Base-by-base conservation (phyloP, 495 filamentous ascomycete genomes). In the Elasticomyces elasticus region DNA sequence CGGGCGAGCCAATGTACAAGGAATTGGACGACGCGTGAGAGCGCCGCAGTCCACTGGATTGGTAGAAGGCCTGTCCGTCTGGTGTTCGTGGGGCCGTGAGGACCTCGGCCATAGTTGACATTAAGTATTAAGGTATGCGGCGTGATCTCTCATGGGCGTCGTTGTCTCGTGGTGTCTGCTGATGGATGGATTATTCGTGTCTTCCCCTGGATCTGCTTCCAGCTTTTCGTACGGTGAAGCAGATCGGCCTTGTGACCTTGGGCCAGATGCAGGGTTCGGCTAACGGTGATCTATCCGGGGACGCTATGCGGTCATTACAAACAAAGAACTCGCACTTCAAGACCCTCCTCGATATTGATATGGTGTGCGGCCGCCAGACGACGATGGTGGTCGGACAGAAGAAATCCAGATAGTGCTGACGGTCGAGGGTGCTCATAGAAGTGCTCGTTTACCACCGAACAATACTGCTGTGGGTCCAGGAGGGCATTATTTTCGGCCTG, bases 21-120 rank as follows among this genome's bases (percentile, higher is more conserved):
- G 42, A 45, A 12, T 3, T 24, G 19, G 42, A 45, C 5, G 42
- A 45, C 20, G 42, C 20, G 25, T 45, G 42, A 2, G 42, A 10
- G 2, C 42, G 42, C 6, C 42, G 42, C 5, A 45, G 42, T 24
- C 42, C 42, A 2, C 4, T 23, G 13, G 42, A 19, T 12, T 45
- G 42, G 15, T 45, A 45, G 19, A 45, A 45, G 19, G 20, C 6
- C 20, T 43, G 40, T 7, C 40, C 20, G 42, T 45, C 42, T 27
- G 42, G 42, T 23, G 42, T 9, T 22, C 17, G 24, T 12, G 42
- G 15, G 42, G 42, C 6, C 20, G 19, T 23, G 20, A 45, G 19
- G 24, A 45, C 42, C 42, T 45, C 42, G 20, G 42, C 42, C 42
- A 45, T 45, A 15, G 42, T 40, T 12, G 35, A n/a, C 35, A 40